Percentiles rank a stretch among this genome's conserved stretches.
Conservation (phyloP, 2,329 filamentous ascomycete genomes). For the Dothideomycetidae sp. region DNA sequence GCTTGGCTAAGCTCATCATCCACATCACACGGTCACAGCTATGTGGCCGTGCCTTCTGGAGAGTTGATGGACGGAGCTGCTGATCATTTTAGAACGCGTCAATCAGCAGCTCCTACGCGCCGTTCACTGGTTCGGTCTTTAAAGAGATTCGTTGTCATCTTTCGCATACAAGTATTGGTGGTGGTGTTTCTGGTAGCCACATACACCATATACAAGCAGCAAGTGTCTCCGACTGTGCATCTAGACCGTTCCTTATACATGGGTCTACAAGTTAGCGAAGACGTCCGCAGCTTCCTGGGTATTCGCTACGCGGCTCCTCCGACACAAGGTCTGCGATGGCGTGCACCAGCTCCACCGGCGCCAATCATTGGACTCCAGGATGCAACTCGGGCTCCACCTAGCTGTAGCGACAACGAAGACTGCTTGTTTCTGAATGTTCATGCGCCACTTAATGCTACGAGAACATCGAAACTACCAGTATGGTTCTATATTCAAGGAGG, state of each 20-base stretch:
- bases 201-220: too few species aligned
- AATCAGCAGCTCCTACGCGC: too few species aligned
- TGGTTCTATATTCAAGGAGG: slow-evolving; percentile 29
- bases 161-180: too few species aligned
- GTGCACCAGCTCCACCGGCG: slow-evolving; percentile 5
- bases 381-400: background rate
- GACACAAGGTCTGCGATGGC: slow-evolving; percentile 3
- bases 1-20: too few species aligned
- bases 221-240: slow-evolving; percentile 1
- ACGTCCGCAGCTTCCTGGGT: slow-evolving; percentile 7
- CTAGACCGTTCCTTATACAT: slow-evolving; percentile 7
- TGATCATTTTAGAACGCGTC: too few species aligned
- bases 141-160: too few species aligned
- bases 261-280: slow-evolving; percentile 1
- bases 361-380: background rate
- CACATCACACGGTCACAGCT: too few species aligned
- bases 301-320: slow-evolving; percentile 8
- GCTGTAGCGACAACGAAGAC: slow-evolving; percentile 19
- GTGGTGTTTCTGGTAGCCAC: too few species aligned
- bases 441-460: slow-evolving; percentile 23
- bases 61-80: too few species aligned
- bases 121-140: too few species aligned
- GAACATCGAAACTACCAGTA: slow-evolving; percentile 22
- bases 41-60: too few species aligned
- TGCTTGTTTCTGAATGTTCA: slow-evolving; percentile 28